Evolutionary conservation across 2,329 filamentous ascomycete genomes (phyloP).

Genomic region (Fusarium verrucosum): DNA sequence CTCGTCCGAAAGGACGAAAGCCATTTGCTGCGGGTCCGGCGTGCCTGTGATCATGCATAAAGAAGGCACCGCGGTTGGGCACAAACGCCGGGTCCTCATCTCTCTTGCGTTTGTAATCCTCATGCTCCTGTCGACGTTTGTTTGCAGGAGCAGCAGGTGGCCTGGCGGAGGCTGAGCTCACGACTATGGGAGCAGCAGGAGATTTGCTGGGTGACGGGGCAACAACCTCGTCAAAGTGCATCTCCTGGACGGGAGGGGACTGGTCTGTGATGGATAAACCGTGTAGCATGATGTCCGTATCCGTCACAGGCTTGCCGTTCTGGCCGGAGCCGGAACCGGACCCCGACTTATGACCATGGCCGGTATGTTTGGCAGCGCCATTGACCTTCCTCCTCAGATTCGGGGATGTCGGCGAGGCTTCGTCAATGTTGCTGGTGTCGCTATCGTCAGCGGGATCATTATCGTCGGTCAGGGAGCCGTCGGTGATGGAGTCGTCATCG

Average conservation of each 20-base stretch:
- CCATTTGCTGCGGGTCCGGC: slow-evolving; percentile 80
- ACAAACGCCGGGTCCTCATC: slow-evolving; percentile 93
- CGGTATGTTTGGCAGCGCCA: slow-evolving; percentile 51
- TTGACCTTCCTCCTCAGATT: slow-evolving; percentile 55
- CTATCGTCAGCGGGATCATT: slow-evolving; percentile 68
- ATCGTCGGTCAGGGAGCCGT: slow-evolving; percentile 72
- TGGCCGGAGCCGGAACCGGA: slow-evolving; percentile 50
- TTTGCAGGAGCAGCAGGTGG: slow-evolving; percentile 70
- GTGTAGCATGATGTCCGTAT: slow-evolving; percentile 69
- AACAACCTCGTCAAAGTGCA: slow-evolving; percentile 58
- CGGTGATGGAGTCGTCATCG: slow-evolving; percentile 73
- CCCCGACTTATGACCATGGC: slow-evolving; percentile 48
- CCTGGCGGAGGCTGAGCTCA: slow-evolving; percentile 62
- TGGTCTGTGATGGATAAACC: slow-evolving; percentile 59
- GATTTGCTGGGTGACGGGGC: slow-evolving; percentile 52
- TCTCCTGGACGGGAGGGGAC: slow-evolving; percentile 54
- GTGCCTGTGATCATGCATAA: slow-evolving; percentile 93
- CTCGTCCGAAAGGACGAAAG: slow-evolving; percentile 76
- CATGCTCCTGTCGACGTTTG: slow-evolving; percentile 82
- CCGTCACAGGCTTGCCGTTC: slow-evolving; percentile 52
- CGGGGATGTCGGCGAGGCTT: slow-evolving; percentile 61
- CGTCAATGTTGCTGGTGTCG: slow-evolving; percentile 70
- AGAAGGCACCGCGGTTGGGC: slow-evolving; percentile 92
- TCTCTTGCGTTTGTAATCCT: slow-evolving; percentile 87
- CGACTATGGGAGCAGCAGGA: slow-evolving; percentile 60